Evolutionary conservation across 2,329 filamentous ascomycete genomes (phyloP).

Genomic region (Pseudophaeomoniella oleicola): DNA sequence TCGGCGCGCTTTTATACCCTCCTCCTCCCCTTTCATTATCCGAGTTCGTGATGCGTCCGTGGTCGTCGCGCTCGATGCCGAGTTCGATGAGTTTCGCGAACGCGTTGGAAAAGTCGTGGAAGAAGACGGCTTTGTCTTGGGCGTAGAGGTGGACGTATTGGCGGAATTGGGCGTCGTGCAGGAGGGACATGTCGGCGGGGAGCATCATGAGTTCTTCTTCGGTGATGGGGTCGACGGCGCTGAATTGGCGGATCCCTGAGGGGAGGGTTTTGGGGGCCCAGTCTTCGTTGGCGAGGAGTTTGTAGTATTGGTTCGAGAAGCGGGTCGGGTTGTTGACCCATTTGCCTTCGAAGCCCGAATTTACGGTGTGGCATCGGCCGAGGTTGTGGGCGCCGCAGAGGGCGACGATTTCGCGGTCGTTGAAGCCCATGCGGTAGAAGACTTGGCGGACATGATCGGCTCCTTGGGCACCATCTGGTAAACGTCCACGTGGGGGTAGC

Average conservation of each 20-base stretch:
- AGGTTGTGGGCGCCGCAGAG: conserved; percentile 42
- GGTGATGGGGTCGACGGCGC: conserved; percentile 37
- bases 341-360: conserved; percentile 42
- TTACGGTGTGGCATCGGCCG: conserved; percentile 40
- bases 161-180: conserved; percentile 37
- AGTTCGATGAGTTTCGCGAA: conserved; percentile 49
- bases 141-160: conserved; percentile 46
- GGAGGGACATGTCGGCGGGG: conserved; percentile 47
- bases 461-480: conserved; percentile 40
- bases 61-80: conserved; percentile 40
- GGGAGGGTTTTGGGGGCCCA: conserved; percentile 40
- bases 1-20: conserved; percentile 42
- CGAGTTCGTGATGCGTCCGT: conserved; percentile 38
- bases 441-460: conserved; percentile 40
- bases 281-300: conserved; percentile 33
- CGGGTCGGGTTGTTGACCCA: conserved; percentile 46
- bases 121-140: conserved; percentile 47
- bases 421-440: conserved; percentile 47
- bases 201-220: conserved; percentile 51
- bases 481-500: conserved; percentile 41
- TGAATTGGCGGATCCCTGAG: conserved; percentile 42
- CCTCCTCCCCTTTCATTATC: conserved; percentile 44
- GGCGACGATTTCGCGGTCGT: conserved; percentile 45
- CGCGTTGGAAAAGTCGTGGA: conserved; percentile 42
- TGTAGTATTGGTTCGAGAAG: conserved; percentile 45